Base-by-base conservation (phyloP, 495 filamentous ascomycete genomes). In the Tricharina praecox region DNA sequence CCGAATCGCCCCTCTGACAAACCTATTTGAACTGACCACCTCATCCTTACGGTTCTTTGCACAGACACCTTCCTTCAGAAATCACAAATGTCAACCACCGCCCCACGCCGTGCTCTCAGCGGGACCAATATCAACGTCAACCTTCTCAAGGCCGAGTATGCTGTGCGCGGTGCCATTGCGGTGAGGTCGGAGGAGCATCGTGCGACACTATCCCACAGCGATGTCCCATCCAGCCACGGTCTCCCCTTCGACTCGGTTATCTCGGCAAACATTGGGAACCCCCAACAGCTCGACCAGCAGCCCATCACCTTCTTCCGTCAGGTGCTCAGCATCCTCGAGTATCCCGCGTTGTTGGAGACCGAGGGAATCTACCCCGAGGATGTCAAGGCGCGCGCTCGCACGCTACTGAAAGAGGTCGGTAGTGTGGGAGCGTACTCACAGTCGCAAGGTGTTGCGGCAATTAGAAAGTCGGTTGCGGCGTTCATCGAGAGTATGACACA, bases 241-340 rank as follows among this genome's bases (percentile, higher is more conserved):
- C 71, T 96, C 35, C 90, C 90, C 21, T 97, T 97, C 62, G 71
- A 82, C 52, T 71, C 81, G 50, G 78, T 97, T 58, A 88, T 97
- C 65, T 84, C 81, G 45, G 90, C 90, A 64, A 97, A 97, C 65
- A 97, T 97, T 61, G 90, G 92, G 54, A 97, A 97, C 68, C 90
- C 92, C 4, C 90, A 97, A 62, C 92, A 96, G 66, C 78, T 97
- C 47, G 90, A 92, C 66, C 90, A 97, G 71, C 90, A 94, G 70
- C 90, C 90, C 54, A 85, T 97, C 59, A 96, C 88, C 53, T 97
- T 93, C 73, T 93, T 97, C 78, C 79, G 90, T 47, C 92, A 97
- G 67, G 92, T 96, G 9, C 72, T 93, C 59, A 94, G 85, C 69
- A 65, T 97, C 40, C 69, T 97, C 46, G 90, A 97, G 67, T 85